phyloP scores from a whole-genome alignment of 2,329 filamentous ascomycete genomes.

The Raffaelea albimanens region DNA sequence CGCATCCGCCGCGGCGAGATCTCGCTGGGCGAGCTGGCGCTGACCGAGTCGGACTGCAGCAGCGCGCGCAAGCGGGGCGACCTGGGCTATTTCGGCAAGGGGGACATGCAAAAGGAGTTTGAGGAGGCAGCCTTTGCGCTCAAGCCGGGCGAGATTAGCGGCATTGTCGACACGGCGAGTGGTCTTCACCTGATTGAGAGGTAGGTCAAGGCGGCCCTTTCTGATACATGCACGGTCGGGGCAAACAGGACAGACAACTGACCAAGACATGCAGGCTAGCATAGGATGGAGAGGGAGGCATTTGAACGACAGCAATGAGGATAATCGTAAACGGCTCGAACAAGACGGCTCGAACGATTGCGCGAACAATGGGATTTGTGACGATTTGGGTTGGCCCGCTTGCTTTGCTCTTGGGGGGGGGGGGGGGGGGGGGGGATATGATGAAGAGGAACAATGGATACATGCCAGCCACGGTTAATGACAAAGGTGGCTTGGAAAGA shows the following conservation, averaged over 20 bases:
- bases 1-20: constrained; percentile 63
- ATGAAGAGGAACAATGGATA: too few relatives aligned
- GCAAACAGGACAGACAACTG: neutral
- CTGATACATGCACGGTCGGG: neutral
- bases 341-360: too few relatives aligned
- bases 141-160: constrained; percentile 76
- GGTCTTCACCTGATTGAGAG: constrained; percentile 94
- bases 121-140: constrained; percentile 93
- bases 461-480: too few relatives aligned
- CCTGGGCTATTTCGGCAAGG: constrained; percentile 85
- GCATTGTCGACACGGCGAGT: constrained; percentile 82
- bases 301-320: too few relatives aligned
- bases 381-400: too few relatives aligned
- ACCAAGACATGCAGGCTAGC: neutral
- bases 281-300: too few relatives aligned
- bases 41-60: constrained; percentile 88
- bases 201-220: constrained; percentile 37
- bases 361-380: too few relatives aligned
- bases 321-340: too few relatives aligned
- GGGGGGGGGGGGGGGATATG: too few relatives aligned
- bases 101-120: constrained; percentile 98
- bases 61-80: constrained; percentile 91
- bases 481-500: too few relatives aligned
- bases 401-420: too few relatives aligned
- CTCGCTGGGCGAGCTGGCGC: constrained; percentile 72